phyloP scores from a whole-genome alignment of 2,329 filamentous ascomycete species.

The Catunica adiposa region DNA sequence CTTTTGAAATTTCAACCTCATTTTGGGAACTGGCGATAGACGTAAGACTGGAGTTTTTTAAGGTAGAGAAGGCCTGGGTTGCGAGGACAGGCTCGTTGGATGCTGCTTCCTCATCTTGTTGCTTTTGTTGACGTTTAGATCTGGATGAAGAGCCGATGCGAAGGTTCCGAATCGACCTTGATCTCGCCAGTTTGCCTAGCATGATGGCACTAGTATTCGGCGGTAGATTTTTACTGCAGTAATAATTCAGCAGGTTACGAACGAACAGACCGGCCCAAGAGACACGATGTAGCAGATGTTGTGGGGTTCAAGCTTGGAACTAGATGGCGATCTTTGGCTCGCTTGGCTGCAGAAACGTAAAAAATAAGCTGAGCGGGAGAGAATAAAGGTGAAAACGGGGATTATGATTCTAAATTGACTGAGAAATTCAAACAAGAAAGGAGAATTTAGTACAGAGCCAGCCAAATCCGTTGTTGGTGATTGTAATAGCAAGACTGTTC shows the following conservation, averaged over 20 bases:
- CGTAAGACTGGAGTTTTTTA: not conserved
- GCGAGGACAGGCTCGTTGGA: not conserved
- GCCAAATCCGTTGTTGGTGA: not conserved
- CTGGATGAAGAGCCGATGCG: conserved; percentile 2
- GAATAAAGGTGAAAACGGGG: not conserved
- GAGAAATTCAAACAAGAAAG: not conserved
- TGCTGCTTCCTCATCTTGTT: not conserved
- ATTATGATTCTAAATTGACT: not conserved
- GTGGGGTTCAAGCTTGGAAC: not conserved
- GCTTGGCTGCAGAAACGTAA: not conserved
- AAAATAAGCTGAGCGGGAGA: not conserved
- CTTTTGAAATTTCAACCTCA: not conserved
- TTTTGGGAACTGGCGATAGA: not conserved
- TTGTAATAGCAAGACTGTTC: not conserved
- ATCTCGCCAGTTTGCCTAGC: conserved; percentile 12
- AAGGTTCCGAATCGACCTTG: conserved; percentile 11
- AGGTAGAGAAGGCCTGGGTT: not conserved
- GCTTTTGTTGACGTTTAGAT: not conserved
- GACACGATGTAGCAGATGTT: not conserved
- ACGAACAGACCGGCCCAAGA: not conserved
- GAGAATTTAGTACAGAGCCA: not conserved
- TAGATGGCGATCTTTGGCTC: not conserved
- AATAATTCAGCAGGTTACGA: not conserved
- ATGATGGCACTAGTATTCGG: conserved; percentile 1
- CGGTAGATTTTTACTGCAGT: not conserved